Base-by-base conservation (phyloP, 1,284 basidiomycete species). In the Leccinum angustisporum region DNA sequence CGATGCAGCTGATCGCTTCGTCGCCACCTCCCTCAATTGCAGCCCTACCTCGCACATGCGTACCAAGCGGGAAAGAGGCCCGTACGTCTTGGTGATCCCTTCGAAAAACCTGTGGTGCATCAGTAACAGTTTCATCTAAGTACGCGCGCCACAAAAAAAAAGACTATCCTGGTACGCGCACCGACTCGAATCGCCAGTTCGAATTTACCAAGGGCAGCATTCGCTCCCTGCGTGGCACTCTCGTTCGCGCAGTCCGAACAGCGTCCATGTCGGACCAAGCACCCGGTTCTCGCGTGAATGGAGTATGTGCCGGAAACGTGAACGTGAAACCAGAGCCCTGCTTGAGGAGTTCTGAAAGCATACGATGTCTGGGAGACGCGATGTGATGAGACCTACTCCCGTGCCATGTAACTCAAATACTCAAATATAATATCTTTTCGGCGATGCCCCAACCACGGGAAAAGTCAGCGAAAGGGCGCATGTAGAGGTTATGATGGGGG, bases 31-130 rank as follows among this genome's bases (percentile, higher is more conserved):
- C 27, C 27, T 27, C 27, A 27, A 27, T 27, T 27, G 27, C 27
- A 27, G 27, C 27, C 27, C 27, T 27, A 27, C 71, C 88, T 86
- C 1, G 91, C 90, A 71, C 90, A 94, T 4, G 27, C 27, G 27
- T 27, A 27, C 27, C 27, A 27, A 27, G 27, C 27, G 27, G 27
- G 27, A 27, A 27, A 27, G 27, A 27, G 27, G 27, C 27, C 27
- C 5, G 27, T 27, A 27, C 0, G 87, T 90, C 70, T 85, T 88
- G 1, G 90, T 87, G 62, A 97, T 96, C 33, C 92, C 85, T 68
- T 95, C 92, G 71, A 95, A 93, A 77, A 96, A 97, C 54, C 92
- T 95, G 54, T n/a, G 7, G 13, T 7, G 11, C 11, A 50, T 61
- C 36, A 40, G 11, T 34, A 34, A 34, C 33, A 34, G n/a, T 43